Percentiles rank a stretch among this genome's conserved stretches.
These are phyloP conservation scores for Solanum hybrid DNA, from an alignment of 305 asterid species.

Conservation along the genomic window DNA sequence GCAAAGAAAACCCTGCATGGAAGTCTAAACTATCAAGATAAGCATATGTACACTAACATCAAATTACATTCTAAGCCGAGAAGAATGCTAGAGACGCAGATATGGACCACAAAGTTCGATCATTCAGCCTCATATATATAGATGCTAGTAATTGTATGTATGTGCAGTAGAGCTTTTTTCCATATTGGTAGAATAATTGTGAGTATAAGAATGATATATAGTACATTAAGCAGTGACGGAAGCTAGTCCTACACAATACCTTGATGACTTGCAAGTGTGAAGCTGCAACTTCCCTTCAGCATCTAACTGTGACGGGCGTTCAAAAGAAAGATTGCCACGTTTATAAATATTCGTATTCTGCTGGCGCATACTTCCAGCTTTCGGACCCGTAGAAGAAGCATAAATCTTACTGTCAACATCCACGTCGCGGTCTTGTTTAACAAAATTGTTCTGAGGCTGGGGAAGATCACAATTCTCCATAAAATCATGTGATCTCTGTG, in stretches of 20 bases:
- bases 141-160: neutral
- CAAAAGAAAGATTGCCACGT: slow-evolving; percentile 12
- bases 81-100: neutral
- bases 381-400: slow-evolving; percentile 13
- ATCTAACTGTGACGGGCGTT: slow-evolving; percentile 17
- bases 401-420: slow-evolving; percentile 11
- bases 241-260: slow-evolving; percentile 27
- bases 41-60: neutral
- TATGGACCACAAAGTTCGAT: neutral
- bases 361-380: slow-evolving; percentile 7
- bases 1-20: neutral
- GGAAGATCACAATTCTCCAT: slow-evolving; percentile 88
- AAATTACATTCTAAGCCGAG: neutral
- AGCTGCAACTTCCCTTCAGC: slow-evolving; percentile 16
- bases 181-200: neutral
- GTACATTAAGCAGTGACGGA: neutral
- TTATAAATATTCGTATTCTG: neutral
- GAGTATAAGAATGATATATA: neutral
- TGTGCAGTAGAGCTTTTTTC: neutral
- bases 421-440: slow-evolving; percentile 26
- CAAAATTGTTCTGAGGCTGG: slow-evolving; percentile 37
- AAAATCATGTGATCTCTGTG: slow-evolving; percentile 44
- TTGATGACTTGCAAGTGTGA: slow-evolving; percentile 15
- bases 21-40: neutral
- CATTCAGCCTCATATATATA: neutral